Base-by-base conservation (phyloP, 2,329 filamentous ascomycete genomes). In the Pestalotiopsis sp. region DNA sequence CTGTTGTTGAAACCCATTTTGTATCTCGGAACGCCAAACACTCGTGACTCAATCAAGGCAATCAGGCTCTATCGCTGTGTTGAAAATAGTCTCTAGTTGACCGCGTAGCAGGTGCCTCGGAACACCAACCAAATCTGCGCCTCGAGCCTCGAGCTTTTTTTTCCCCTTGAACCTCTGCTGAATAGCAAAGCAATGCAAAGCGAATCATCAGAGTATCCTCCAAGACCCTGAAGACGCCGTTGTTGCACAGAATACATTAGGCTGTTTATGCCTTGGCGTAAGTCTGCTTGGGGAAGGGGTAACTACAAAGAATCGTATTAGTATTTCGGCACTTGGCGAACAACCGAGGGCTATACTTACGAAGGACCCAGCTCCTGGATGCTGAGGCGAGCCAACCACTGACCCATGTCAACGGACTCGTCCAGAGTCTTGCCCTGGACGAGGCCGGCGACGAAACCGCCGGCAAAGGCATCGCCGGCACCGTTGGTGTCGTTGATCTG, bases 401-500 rank as follows among this genome's bases (percentile, higher is more conserved):
- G 95, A 73, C 96, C 96, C 88, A 96, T 93, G 81, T 98, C 93
- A 75, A 99, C 88, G 77, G 88, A 88, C 73, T 91, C 89, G 76
- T 92, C 91, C 64, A 99, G 87, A 67, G 89, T 80, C 85, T 96
- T 93, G 81, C 92, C 94, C 82, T 95, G 87, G 71, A 97, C 91
- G 72, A 98, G 86, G 78, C 95, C 96, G 66, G 96, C 96, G 68
- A 93, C 87, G 83, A 99, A 94, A 72, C 96, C 96, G 78, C 94
- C 96, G 69, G 96, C 95, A 78, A 99, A 99, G 66, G 96, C 95
- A 80, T 99, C 96, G 80, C 94, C 96, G 71, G 96, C 96, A 79
- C 96, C 96, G 80, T 95, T 98, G 81, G 95, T 98, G 84, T 99
- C 96, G 82, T 92, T 92, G 83, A 99, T 98, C 83, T 93, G 85